A percentile compares a stretch with the other conserved stretches of the same genome.
Evolutionary conservation across 2,329 filamentous ascomycete species (phyloP).

Genomic region (Xylariaceae sp.): DNA sequence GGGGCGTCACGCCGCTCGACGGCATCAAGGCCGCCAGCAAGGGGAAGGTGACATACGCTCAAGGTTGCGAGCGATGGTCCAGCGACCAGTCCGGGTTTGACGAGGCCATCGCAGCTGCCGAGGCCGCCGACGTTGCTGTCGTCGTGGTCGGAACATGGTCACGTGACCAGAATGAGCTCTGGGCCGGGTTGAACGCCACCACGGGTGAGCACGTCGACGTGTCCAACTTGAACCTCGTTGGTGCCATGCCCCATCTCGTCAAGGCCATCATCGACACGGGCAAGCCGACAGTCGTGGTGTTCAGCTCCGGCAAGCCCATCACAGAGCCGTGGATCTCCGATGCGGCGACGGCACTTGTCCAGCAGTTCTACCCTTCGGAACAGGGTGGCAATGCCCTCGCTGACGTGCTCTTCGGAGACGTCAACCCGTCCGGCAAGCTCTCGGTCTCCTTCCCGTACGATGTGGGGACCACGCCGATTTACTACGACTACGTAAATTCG

Average conservation of each 20-base stretch:
- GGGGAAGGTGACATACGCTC: constrained; percentile 58
- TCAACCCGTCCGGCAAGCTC: constrained; percentile 61
- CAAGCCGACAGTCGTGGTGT: constrained; percentile 62
- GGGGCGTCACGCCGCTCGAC: constrained; percentile 64
- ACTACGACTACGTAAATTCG: constrained; percentile 69
- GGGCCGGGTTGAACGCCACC: constrained; percentile 65
- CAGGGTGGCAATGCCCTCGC: constrained; percentile 62
- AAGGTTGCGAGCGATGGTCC: constrained; percentile 70
- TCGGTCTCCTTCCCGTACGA: constrained; percentile 62
- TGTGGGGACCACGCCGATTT: constrained; percentile 61
- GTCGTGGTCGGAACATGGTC: constrained; percentile 73
- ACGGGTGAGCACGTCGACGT: constrained; percentile 71
- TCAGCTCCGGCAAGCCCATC: constrained; percentile 65
- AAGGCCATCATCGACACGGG: constrained; percentile 62
- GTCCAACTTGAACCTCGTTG: constrained; percentile 58
- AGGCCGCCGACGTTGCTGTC: constrained; percentile 64
- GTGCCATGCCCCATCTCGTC: constrained; percentile 63
- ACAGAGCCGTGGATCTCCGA: constrained; percentile 68
- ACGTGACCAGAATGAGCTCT: constrained; percentile 66
- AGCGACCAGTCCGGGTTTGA: constrained; percentile 61
- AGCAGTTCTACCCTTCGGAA: constrained; percentile 71
- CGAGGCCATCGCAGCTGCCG: constrained; percentile 59
- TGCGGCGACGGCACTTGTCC: constrained; percentile 58
- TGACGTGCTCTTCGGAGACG: constrained; percentile 58
- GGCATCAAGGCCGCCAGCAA: constrained; percentile 58